Evolutionary conservation across 306 rosid genomes (phyloP), one percentile per base, ranked within the genome.

Genomic region (Acacia acuminata): DNA sequence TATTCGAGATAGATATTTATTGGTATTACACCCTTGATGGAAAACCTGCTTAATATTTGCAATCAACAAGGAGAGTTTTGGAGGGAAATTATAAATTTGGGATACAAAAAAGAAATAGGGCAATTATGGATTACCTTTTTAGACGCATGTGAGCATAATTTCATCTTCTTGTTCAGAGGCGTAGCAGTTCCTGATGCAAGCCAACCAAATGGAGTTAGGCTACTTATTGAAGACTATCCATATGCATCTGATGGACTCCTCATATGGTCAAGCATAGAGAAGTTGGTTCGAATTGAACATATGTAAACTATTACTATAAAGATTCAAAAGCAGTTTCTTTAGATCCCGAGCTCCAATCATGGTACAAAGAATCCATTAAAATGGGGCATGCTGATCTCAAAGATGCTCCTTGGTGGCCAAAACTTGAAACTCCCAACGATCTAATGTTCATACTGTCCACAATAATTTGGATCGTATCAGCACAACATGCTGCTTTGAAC

Each of bases 181-280:
- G 58, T 85, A 61, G 91, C 81, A 4, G 75, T 83, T 45, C 63
- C 81, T 0, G 87, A 88, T 73, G 24, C 73, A 78, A 78, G 86
- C 12, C 87, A 81, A 13, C 87, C 84, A 0, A 82, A 85, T 3
- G 81, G 89, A 25, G 45, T 86, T 38, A 78, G 83, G 44, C 79
- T 85, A 24, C 77, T 83, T 1, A 83, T 88, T 65, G 89, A 88
- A 81, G 89, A 86, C 79, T 81, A 88, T 77, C 91, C 91, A 71
- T 88, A 78, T 78, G 91, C 89, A 61, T 84, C 69, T 44, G 86
- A 88, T 81, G 89, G 87, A 47, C 87, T 85, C 27, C 89, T 88
- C 61, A 88, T 88, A 81, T 85, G 91, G 87, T 78, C 86, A 47
- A 84, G 89, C 75, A 81, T 83, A 78, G 45, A 81, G 70, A 83